A percentile compares a stretch with the other conserved stretches of the same genome.
These are phyloP conservation scores for Tolypocladium ophioglossoides DNA, from an alignment of 2,329 filamentous ascomycete species.

Conservation along the genomic window DNA sequence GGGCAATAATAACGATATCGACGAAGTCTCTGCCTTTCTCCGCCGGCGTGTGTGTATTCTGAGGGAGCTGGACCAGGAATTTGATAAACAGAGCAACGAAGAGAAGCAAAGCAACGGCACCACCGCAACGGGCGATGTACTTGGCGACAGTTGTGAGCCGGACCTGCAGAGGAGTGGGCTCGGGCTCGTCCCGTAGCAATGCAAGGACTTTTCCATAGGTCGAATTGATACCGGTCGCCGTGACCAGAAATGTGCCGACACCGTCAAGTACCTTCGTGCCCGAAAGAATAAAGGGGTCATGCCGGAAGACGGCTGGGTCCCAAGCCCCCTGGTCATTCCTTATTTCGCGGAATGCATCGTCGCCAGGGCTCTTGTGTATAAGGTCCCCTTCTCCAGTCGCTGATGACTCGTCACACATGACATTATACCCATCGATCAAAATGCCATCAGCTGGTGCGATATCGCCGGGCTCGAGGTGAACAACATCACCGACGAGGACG, in stretches of 20 bases:
- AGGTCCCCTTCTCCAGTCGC: constrained; percentile 65
- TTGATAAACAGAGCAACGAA: constrained; percentile 73
- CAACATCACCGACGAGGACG: constrained; percentile 57
- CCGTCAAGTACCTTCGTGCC: constrained; percentile 37
- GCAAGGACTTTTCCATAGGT: constrained; percentile 45
- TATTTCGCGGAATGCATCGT: constrained; percentile 35
- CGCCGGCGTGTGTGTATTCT: constrained; percentile 34
- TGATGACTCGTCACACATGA: constrained; percentile 62
- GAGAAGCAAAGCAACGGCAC: constrained; percentile 59
- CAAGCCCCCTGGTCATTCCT: no score
- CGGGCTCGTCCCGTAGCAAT: constrained; percentile 39
- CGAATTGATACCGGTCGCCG: constrained; percentile 42
- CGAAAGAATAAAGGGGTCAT: constrained; percentile 53
- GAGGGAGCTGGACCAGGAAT: constrained; percentile 54
- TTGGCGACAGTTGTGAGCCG: constrained; percentile 32
- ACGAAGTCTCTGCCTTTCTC: constrained; percentile 50
- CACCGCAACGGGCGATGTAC: constrained; percentile 31
- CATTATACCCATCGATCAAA: constrained; percentile 42
- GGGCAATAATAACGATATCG: constrained; percentile 53
- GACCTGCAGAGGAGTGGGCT: constrained; percentile 42
- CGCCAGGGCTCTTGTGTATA: constrained; percentile 53
- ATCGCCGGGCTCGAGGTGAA: constrained; percentile 59
- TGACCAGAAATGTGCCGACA: constrained; percentile 42
- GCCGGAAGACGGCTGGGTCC: constrained; percentile 29
- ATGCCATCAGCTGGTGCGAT: constrained; percentile 61